Evolutionary conservation across 495 filamentous ascomycete genomes (phyloP), one percentile per base, ranked within the genome.

Genomic region (Lasiosphaeria hispida): DNA sequence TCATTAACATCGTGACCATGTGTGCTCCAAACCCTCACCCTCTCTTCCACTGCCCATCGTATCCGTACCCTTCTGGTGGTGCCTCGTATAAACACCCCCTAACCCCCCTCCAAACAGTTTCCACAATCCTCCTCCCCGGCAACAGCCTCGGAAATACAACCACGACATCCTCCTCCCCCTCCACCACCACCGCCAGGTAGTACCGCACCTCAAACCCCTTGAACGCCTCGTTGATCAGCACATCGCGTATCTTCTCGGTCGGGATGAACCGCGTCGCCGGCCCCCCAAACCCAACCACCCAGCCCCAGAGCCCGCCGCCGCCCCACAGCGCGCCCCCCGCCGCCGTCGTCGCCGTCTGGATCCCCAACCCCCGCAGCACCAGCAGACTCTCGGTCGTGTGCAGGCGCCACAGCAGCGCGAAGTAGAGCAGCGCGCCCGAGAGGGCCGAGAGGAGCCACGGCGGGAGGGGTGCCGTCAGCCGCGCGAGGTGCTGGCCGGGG

Each of bases 151-250:
- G 94, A 71, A 97, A 99, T 4, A 97, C 91, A 33, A 99, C 93
- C 9, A 96, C 87, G 11, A 94, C 83, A 52, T 90, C 86, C 55
- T 85, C 83, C 74, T 97, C 94, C 38, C 88, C 93, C 66, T 96
- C 89, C 47, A 97, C 92, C 61, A 96, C 86, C 10, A 97, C 89
- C 9, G 87, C 84, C 11, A 99, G 76, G 71, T 96, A 96, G 69
- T 91, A 95, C 53, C 87, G 77, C 47, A 97, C 93, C 72, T 91
- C 90, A 68, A 96, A 95, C 40, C 94, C 93, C 58, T 83, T 84
- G 74, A 97, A 97, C 35, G 93, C 94, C 72, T 99, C 94, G 71
- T 97, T 91, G 44, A 99, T 89, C 55, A 96, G 81, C 55, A 97
- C 87, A 73, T 97, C 94, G 53, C 88, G 87, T 40, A 97, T 95